A percentile compares a stretch with the other conserved stretches of the same genome.
Conservation (phyloP, 2,329 filamentous ascomycete genomes). For the Curvularia lunata region DNA sequence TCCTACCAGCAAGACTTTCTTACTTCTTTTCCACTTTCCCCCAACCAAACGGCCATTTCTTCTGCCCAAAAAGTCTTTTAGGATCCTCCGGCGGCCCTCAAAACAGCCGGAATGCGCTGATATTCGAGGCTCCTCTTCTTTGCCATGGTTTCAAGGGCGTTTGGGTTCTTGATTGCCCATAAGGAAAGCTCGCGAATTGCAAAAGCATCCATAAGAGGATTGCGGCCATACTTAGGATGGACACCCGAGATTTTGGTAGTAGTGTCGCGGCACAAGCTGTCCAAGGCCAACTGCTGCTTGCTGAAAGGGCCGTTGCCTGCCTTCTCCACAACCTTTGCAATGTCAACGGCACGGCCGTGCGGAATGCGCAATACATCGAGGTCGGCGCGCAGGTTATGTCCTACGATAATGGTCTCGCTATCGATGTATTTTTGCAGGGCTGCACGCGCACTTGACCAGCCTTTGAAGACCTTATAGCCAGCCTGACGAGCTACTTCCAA, state of each 20-base stretch:
- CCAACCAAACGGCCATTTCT: background rate
- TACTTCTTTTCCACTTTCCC: background rate
- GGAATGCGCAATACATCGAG: slow-evolving; percentile 45
- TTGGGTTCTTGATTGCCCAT: slow-evolving; percentile 53
- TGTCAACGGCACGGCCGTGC: slow-evolving; percentile 44
- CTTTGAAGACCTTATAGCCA: slow-evolving; percentile 44
- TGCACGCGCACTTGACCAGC: slow-evolving; percentile 41
- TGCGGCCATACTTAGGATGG: slow-evolving; percentile 49
- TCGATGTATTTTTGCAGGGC: slow-evolving; percentile 42
- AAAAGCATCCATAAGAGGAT: slow-evolving; percentile 58
- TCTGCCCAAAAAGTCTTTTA: background rate
- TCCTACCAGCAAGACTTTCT: too few species aligned
- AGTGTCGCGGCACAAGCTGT: slow-evolving; percentile 37
- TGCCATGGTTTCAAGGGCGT: slow-evolving; percentile 48
- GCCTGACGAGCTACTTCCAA: slow-evolving; percentile 35
- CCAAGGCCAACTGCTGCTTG: slow-evolving; percentile 39
- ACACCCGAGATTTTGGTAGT: slow-evolving; percentile 17
- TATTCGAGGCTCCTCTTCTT: slow-evolving; percentile 37
- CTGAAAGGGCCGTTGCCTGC: slow-evolving; percentile 42
- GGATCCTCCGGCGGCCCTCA: background rate
- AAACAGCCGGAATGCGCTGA: slow-evolving; percentile 17
- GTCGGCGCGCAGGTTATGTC: slow-evolving; percentile 42
- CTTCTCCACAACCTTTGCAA: slow-evolving; percentile 41
- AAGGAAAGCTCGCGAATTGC: slow-evolving; percentile 58
- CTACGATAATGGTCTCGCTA: slow-evolving; percentile 44